A percentile compares a stretch with the other conserved stretches of the same genome.
Conservation (phyloP, 2,329 filamentous ascomycete genomes). For the Pseudogymnoascus sp. region DNA sequence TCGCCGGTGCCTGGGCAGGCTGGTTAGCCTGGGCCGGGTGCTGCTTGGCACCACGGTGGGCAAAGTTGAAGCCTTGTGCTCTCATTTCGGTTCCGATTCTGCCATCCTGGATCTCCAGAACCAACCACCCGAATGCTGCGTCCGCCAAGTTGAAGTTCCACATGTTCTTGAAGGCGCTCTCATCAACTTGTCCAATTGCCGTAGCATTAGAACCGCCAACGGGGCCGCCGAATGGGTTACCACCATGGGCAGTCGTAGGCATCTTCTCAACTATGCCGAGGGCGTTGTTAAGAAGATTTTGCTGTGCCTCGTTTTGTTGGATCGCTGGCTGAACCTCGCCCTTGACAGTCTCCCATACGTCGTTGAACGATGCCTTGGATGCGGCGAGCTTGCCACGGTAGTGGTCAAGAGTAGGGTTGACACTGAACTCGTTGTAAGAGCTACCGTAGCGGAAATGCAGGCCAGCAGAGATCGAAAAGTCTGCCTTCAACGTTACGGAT, state of each 20-base stretch:
- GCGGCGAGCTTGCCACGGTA: slow-evolving; percentile 97
- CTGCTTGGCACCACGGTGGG: slow-evolving; percentile 84
- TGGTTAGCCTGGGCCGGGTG: slow-evolving; percentile 34
- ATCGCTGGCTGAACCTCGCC: slow-evolving; percentile 92
- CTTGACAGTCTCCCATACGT: slow-evolving; percentile 99
- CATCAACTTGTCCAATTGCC: slow-evolving; percentile 82
- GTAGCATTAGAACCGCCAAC: slow-evolving; percentile 57
- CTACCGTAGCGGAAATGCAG: slow-evolving; percentile 98
- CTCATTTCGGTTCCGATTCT: slow-evolving; percentile 98
- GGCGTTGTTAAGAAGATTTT: slow-evolving; percentile 84
- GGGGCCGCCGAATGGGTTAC: slow-evolving; percentile 91
- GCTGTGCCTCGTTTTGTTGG: slow-evolving; percentile 85
- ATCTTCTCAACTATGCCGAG: slow-evolving; percentile 95
- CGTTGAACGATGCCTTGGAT: slow-evolving; percentile 96
- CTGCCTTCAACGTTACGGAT: slow-evolving; percentile 92
- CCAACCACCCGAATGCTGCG: slow-evolving; percentile 92
- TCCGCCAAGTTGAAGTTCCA: slow-evolving; percentile 99
- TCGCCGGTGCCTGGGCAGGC: slow-evolving; percentile 30
- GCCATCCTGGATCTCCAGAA: slow-evolving; percentile 89
- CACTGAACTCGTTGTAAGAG: slow-evolving; percentile 99
- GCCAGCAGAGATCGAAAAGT: slow-evolving; percentile 95
- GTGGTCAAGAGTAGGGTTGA: slow-evolving; percentile 95
- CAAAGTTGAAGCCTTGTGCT: slow-evolving; percentile 98
- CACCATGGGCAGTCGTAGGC: slow-evolving; percentile 88
- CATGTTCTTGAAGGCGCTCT: slow-evolving; percentile 99